A percentile compares a stretch with the other conserved stretches of the same genome.
Evolutionary conservation across 2,329 filamentous ascomycete species (phyloP).

Genomic region (Myriosclerotinia scirpicola): DNA sequence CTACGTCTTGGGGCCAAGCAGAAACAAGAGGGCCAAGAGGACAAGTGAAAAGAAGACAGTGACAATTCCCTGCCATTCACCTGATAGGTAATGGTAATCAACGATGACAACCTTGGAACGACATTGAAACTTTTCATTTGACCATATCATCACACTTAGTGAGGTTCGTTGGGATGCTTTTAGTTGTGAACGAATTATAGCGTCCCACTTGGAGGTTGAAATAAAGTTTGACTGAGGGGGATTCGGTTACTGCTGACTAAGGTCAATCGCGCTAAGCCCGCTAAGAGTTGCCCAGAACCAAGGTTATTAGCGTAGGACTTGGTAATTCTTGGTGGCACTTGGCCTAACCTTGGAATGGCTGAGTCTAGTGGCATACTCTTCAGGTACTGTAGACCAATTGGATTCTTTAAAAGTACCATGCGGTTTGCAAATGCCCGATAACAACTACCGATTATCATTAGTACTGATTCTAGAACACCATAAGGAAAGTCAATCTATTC

Average conservation of each 20-base stretch:
- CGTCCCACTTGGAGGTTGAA: background rate
- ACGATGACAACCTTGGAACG: no score
- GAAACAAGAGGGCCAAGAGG: constrained; percentile 9
- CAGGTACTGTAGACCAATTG: background rate
- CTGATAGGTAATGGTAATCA: constrained; percentile 11
- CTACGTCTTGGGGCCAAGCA: constrained; percentile 16
- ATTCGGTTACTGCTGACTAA: constrained; percentile 16
- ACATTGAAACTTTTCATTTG: background rate
- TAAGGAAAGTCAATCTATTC: no score
- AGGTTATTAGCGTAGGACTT: no score
- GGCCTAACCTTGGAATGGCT: no score
- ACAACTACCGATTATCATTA: no score
- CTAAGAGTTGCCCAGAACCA: background rate
- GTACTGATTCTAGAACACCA: no score
- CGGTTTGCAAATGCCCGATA: background rate
- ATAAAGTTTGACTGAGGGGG: background rate
- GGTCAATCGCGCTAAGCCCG: background rate
- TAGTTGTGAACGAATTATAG: background rate
- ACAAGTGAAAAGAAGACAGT: background rate
- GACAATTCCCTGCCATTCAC: background rate
- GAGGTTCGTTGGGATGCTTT: background rate
- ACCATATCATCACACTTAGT: background rate
- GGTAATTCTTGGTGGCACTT: constrained; percentile 3
- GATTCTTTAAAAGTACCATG: background rate
- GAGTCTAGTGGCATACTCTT: background rate